Base-by-base conservation (phyloP, 2,329 filamentous ascomycete species). In the Drechmeria coniospora region DNA sequence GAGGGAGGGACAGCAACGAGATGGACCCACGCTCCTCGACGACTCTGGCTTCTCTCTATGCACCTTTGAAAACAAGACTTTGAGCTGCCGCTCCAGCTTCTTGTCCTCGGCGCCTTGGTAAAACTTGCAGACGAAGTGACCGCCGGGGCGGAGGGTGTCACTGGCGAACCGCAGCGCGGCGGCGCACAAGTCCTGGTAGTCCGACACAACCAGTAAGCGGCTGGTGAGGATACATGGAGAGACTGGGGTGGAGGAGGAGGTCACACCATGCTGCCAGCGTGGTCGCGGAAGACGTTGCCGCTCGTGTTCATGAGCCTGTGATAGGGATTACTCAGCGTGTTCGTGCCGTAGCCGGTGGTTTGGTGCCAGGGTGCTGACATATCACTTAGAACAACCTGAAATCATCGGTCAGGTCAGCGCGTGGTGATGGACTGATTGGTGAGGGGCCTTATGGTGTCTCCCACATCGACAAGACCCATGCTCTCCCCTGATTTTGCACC, bases 271-370 rank as follows among this genome's bases (percentile, higher is more conserved):
- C 84, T 94, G 17, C 82, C 81, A 8, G 74, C 77, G 55, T 98
- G 90, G 54, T 98, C 90, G 38, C 75, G 73, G 48, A 92, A 90
- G 13, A 57, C 56, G 45, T 82, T 79, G 31, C 90, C 90, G 57
- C 80, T 93, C 43, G 87, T 94, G 57, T 98, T 98, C 84, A 94
- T 93, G 78, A 98, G 79, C 90, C 90, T 98, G 68, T 59, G 54
- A 74, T 92, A 90, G 39, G 84, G 83, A 71, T 90, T 79, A 87
- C 77, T 92, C 71, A 94, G 68, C 63, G 76, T 92, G 61, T 73
- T 83, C 62, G 79, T 77, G 61, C 72, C 77, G 61, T 80, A 84
- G 47, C 77, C 78, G 46, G 66, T 65, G 29, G 70, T 79, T 61
- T 81, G 79, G 45, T 74, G 65, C 84, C 84, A 94, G 78, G 90